These are phyloP conservation scores for Ceratobasidium sp. DNA, from an alignment of 1,284 basidiomycete species.

Conservation along the genomic window DNA sequence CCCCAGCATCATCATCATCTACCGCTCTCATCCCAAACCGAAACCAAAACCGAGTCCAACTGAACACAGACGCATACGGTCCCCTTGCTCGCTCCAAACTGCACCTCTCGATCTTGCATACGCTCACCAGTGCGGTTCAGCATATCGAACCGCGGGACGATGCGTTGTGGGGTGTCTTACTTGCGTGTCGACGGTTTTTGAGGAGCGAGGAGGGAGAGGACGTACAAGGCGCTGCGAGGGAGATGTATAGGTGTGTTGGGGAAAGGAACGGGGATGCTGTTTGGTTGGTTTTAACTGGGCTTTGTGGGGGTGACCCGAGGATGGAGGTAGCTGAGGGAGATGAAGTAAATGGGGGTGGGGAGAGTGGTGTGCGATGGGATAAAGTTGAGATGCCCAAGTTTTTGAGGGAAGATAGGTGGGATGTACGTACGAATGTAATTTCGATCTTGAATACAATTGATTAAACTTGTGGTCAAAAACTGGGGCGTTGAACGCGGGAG, in stretches of 20 bases:
- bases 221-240: constrained; percentile 71
- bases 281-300: constrained; percentile 78
- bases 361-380: background rate
- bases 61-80: constrained; percentile 1
- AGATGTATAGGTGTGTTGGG: constrained; percentile 70
- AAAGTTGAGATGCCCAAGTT: constrained; percentile 56
- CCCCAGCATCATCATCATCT: constrained; percentile 48
- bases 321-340: too few relatives aligned
- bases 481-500: too few relatives aligned
- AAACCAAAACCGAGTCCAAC: background rate
- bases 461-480: background rate
- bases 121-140: constrained; percentile 71
- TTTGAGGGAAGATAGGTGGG: constrained; percentile 67
- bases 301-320: constrained; percentile 56
- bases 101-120: constrained; percentile 74
- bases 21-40: constrained; percentile 67
- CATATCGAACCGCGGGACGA: constrained; percentile 73
- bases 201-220: constrained; percentile 70
- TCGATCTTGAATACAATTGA: constrained; percentile 57
- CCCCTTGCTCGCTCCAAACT: constrained; percentile 51
- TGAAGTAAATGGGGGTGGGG: constrained; percentile 11
- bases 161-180: constrained; percentile 79
- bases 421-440: constrained; percentile 65
- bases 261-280: constrained; percentile 78
- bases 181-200: constrained; percentile 80